Percentiles rank a stretch among this genome's conserved stretches.
Evolutionary conservation across 225 moss, liverwort and hornwort species (phyloP).

Genomic region (Thuidium tamariscinum): DNA sequence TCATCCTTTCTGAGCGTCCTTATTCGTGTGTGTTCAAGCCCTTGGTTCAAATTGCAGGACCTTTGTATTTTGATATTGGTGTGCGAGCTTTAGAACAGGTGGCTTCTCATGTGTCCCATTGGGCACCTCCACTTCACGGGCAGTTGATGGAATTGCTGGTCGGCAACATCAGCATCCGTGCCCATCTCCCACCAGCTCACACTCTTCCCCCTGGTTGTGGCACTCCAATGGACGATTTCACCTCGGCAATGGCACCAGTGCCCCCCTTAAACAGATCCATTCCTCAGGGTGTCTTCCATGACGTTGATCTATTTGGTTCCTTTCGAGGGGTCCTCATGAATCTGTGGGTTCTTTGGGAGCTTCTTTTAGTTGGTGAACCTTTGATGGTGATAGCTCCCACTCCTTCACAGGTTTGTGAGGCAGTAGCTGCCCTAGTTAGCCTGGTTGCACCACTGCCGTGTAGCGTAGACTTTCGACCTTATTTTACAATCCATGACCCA

Average conservation of each 20-base stretch:
- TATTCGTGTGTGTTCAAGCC: conserved; percentile 96
- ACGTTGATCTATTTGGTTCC: conserved; percentile 90
- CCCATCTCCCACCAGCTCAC: conserved; percentile 94
- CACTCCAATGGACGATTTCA: conserved; percentile 93
- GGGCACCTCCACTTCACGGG: conserved; percentile 92
- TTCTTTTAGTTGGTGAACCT: conserved; percentile 90
- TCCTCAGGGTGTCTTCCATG: conserved; percentile 92
- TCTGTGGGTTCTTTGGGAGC: conserved; percentile 98
- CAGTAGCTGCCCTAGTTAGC: conserved; percentile 85
- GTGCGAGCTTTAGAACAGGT: conserved; percentile 73
- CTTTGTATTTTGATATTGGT: conserved; percentile 95
- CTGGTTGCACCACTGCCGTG: conserved; percentile 95
- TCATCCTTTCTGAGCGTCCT: conserved; percentile 87
- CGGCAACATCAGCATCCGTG: conserved; percentile 56
- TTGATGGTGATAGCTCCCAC: conserved; percentile 90
- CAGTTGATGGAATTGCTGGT: conserved; percentile 87
- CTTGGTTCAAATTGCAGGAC: conserved; percentile 85
- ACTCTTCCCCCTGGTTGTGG: conserved; percentile 94
- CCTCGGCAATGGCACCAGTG: conserved; percentile 91
- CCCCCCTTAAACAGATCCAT: conserved; percentile 70
- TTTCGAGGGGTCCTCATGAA: conserved; percentile 98
- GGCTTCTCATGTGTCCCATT: conserved; percentile 65
- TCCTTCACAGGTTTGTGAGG: conserved; percentile 92
- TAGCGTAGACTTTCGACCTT: conserved; percentile 95
- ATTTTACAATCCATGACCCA: conserved; percentile 98